These are phyloP conservation scores for Ophiosphaerella korrae DNA, from an alignment of 2,329 filamentous ascomycete species.

Conservation along the genomic window DNA sequence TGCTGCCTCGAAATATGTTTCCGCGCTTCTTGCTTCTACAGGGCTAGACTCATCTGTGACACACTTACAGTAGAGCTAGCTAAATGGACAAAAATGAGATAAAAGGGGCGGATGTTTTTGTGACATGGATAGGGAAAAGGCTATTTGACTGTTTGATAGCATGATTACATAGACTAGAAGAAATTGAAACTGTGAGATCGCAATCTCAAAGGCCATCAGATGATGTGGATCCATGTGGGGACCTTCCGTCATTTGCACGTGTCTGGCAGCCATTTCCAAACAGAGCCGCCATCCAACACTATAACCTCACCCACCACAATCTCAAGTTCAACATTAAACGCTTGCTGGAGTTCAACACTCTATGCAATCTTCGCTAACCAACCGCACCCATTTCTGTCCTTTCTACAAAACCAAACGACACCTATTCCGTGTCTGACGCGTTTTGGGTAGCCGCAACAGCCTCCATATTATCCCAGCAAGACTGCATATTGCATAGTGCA, in stretches of 20 bases:
- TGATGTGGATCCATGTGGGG: neutral
- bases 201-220: too few species aligned
- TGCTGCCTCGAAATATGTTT: too few species aligned
- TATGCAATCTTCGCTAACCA: constrained; percentile 14
- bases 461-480: constrained; percentile 25
- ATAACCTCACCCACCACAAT: constrained; percentile 14
- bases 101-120: too few species aligned
- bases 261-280: neutral
- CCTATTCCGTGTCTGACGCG: constrained; percentile 8
- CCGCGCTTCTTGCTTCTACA: too few species aligned
- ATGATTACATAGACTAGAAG: too few species aligned
- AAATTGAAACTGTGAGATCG: too few species aligned
- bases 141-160: too few species aligned
- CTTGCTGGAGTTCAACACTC: constrained; percentile 45
- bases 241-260: neutral
- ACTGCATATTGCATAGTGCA: constrained; percentile 22
- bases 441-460: constrained; percentile 11
- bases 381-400: too few species aligned
- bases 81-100: too few species aligned
- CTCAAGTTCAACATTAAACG: constrained; percentile 28
- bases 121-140: too few species aligned
- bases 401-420: neutral
- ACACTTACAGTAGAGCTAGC: too few species aligned
- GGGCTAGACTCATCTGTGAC: too few species aligned
- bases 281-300: neutral